Evolutionary conservation across 2,329 filamentous ascomycete species (phyloP), one percentile per base, ranked within the genome.

Genomic region (Colletotrichum sp.): DNA sequence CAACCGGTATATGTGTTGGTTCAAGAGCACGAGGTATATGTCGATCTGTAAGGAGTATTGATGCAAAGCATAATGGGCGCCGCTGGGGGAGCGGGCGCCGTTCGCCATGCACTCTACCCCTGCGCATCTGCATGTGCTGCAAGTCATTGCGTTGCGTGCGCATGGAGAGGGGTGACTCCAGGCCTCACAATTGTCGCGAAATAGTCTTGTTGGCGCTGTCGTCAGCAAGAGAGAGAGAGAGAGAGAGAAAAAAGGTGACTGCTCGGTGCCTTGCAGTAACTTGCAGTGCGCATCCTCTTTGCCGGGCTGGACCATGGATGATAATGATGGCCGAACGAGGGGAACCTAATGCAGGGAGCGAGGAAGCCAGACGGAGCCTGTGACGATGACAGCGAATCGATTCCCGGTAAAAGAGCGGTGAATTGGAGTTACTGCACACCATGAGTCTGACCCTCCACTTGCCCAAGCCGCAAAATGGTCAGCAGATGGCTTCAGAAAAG

Each of bases 321-420:
- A 59, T 64, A 22, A 59, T 57, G 68, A 59, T 70, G 64, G 39
- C 36, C 65, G 30, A 48, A 30, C 18, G 65, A 44, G 57, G 63
- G 48, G 62, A 48, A 30, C 60, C 68, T 72, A 67, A 75, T 52
- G 72, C 68, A 67, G 48, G 68, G 72, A 72, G 72, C 48, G 62
- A 55, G 72, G 48, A 59, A 36, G 32, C 67, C 55, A 71, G 71
- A 71, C 22, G 67, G 30, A 68, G 64, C 32, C 59, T 69, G 71
- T 26, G 71, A 39, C 71, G 26, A 63, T 30, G 65, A 76, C 59
- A 63, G 62, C 65, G 75, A 71, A 76, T 75, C 59, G 65, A 70
- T 26, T 22, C 65, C 66, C 28, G 59, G 59, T 65, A 32, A 76
- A 76, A 75, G 59, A 70, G 75, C 75, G 75, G 75, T 76, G 75